Evolutionary conservation across 148 eudicot species (phyloP).

Genomic region (Vaccinium myrtillus): DNA sequence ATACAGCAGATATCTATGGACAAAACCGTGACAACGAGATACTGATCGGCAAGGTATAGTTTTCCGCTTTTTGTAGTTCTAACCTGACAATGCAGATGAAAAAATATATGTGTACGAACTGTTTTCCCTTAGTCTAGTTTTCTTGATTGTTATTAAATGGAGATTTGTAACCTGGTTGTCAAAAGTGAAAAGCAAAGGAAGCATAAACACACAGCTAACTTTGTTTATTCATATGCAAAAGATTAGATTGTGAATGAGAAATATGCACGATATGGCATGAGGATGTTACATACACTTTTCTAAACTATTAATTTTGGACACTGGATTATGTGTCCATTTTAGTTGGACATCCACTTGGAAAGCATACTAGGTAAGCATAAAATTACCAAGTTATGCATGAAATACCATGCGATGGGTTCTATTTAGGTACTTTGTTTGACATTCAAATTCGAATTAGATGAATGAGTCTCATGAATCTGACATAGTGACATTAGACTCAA

Average conservation of each 20-base stretch:
- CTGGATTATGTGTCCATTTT: not conserved
- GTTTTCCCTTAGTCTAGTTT: not conserved
- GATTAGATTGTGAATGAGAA: too few relatives aligned
- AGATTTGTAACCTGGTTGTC: not conserved
- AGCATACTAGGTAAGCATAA: not conserved
- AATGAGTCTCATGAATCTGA: not conserved
- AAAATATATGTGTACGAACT: not conserved
- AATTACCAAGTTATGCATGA: not conserved
- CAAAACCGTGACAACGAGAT: constrained; percentile 41
- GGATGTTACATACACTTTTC: not conserved
- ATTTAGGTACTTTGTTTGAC: not conserved
- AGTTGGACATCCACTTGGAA: constrained; percentile 3
- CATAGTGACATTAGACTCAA: not conserved
- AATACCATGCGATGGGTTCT: not conserved
- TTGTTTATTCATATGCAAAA: too few relatives aligned
- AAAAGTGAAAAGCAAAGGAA: not conserved
- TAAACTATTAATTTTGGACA: not conserved
- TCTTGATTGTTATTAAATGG: not conserved
- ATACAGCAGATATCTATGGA: constrained; percentile 46
- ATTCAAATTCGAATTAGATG: not conserved
- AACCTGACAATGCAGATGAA: not conserved
- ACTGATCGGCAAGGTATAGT: constrained; percentile 42
- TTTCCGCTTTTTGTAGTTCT: not conserved
- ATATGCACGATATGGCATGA: not conserved
- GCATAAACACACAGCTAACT: too few relatives aligned